These are phyloP conservation scores for Fragaria nilgerrensis DNA, from an alignment of 306 rosid genomes.

Conservation along the genomic window DNA sequence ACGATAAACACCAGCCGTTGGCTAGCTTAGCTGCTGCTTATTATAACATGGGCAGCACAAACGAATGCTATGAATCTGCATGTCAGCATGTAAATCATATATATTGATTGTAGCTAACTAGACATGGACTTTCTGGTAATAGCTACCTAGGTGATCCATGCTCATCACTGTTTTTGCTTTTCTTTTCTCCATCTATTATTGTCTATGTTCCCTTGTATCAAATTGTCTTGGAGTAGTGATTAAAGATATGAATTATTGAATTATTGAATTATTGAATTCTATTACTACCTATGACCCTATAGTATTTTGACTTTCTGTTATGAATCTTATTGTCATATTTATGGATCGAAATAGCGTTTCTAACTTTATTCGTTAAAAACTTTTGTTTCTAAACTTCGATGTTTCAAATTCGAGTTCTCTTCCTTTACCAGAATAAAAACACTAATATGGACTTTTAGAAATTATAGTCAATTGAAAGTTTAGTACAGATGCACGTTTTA, in stretches of 20 bases:
- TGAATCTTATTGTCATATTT: not conserved
- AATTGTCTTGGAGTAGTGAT: not conserved
- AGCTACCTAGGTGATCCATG: not conserved
- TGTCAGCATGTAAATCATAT: not conserved
- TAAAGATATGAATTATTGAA: not conserved
- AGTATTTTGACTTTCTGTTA: not conserved
- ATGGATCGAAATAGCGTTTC: too few species aligned
- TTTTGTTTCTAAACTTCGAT: not conserved
- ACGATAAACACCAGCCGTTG: constrained; percentile 15
- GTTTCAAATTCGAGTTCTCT: too few species aligned
- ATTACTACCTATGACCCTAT: too few species aligned
- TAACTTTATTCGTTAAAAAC: too few species aligned
- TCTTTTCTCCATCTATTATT: not conserved
- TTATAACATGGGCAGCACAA: not conserved
- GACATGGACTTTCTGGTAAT: not conserved
- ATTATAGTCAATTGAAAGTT: too few species aligned
- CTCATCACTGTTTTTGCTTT: not conserved
- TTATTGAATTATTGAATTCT: too few species aligned
- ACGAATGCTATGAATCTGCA: not conserved
- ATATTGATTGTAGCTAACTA: too few species aligned
- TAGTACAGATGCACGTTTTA: too few species aligned
- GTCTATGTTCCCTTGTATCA: not conserved
- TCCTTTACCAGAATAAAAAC: too few species aligned
- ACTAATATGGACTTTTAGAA: too few species aligned
- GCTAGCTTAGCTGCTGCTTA: not conserved